Conservation (phyloP, 169 alveolate genomes). For the Nephromyces sp. region DNA sequence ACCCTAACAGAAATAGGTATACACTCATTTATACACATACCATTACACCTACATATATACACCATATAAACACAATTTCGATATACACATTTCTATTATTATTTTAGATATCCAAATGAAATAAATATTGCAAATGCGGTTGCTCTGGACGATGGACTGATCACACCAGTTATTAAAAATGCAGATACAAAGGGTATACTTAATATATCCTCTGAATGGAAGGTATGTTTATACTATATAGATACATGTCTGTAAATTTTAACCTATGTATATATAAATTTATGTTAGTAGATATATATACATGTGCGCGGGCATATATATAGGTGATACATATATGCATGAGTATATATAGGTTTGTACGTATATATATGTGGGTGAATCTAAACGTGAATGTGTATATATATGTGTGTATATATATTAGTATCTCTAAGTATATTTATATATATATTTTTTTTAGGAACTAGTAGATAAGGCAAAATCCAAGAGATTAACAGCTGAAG, state of each 20-base stretch:
- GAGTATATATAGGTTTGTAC: neutral
- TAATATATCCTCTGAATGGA: slow-evolving; percentile 40
- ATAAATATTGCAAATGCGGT: slow-evolving; percentile 46
- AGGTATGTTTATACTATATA: slow-evolving; percentile 6
- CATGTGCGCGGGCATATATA: no score
- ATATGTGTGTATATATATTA: neutral
- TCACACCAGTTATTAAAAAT: slow-evolving; percentile 43
- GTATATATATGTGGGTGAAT: neutral
- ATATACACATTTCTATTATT: neutral
- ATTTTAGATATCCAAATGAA: slow-evolving; percentile 18
- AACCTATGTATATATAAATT: no score
- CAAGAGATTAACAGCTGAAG: slow-evolving; percentile 55
- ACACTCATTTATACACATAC: neutral
- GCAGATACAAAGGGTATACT: slow-evolving; percentile 31
- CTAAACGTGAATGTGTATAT: neutral
- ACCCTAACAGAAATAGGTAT: neutral
- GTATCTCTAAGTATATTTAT: neutral
- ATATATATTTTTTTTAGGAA: slow-evolving; percentile 32
- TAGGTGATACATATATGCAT: neutral
- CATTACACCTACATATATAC: no score
- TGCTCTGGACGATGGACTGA: slow-evolving; percentile 34
- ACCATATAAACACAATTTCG: neutral
- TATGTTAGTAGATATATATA: no score
- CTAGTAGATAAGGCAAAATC: slow-evolving; percentile 69
- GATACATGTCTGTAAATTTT: no score